Percentiles rank a stretch among this genome's conserved stretches.
Conservation (phyloP, 257 asterid species). For the Osmanthus fragrans region DNA sequence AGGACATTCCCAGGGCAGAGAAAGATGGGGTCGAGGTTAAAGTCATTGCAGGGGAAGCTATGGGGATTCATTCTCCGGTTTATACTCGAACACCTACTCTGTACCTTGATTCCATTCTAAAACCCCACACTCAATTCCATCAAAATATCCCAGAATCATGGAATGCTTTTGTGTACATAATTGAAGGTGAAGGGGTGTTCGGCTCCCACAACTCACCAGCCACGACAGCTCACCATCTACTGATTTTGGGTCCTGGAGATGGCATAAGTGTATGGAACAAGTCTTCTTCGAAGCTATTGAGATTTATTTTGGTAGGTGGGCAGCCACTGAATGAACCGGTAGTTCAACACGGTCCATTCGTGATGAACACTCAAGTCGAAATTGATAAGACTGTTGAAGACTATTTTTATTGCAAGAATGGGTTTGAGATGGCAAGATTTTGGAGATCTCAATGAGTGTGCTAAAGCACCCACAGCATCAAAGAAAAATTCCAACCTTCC, state of each 20-base stretch:
- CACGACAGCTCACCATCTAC: constrained; percentile 56
- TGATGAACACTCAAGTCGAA: constrained; percentile 90
- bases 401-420: constrained; percentile 70
- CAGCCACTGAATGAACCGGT: constrained; percentile 83
- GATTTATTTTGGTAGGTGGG: constrained; percentile 76
- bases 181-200: constrained; percentile 83
- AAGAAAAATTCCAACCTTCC: background rate
- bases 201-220: constrained; percentile 46
- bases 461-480: background rate
- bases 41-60: constrained; percentile 88
- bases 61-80: constrained; percentile 85
- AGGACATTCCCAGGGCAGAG: constrained; percentile 64
- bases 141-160: constrained; percentile 75
- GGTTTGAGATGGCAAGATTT: constrained; percentile 78
- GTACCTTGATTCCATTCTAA: constrained; percentile 77
- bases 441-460: constrained; percentile 64
- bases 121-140: constrained; percentile 55
- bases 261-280: constrained; percentile 86
- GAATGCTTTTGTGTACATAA: constrained; percentile 70
- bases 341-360: constrained; percentile 90
- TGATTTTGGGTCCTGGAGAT: constrained; percentile 83
- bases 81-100: constrained; percentile 87
- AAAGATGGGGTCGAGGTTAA: constrained; percentile 71
- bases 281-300: constrained; percentile 43
- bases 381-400: constrained; percentile 79